Evolutionary conservation across 1,139 yeast species (phyloP).

Genomic region (Protomyces pachydermus): DNA sequence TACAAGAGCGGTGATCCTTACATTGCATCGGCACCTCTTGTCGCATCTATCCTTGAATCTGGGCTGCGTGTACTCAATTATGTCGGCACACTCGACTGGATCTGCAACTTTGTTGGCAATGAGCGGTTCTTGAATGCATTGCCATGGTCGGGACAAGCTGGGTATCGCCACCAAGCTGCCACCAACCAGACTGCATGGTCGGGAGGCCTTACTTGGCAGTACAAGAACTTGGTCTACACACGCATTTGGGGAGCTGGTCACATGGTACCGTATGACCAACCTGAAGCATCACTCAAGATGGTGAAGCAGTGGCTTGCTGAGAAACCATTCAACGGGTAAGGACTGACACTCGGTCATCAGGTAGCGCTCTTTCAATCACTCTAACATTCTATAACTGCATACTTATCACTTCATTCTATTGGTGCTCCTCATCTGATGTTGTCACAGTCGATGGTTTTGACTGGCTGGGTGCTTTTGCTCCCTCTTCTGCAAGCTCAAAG

Average conservation of each 20-base stretch:
- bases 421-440: not conserved
- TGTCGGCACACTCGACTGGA: conserved; percentile 86
- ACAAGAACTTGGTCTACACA: conserved; percentile 54
- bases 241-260: conserved; percentile 64
- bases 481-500: conserved; percentile 35
- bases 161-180: conserved; percentile 37
- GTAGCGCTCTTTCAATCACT: too few species aligned
- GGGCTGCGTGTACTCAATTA: conserved; percentile 70
- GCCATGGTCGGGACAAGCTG: conserved; percentile 52
- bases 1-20: conserved; percentile 2
- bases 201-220: conserved; percentile 39
- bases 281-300: conserved; percentile 67
- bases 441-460: not conserved
- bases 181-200: conserved; percentile 42
- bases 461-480: not conserved
- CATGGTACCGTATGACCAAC: conserved; percentile 73
- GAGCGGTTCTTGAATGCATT: conserved; percentile 68
- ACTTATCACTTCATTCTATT: not conserved
- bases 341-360: not conserved
- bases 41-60: conserved; percentile 40
- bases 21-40: conserved; percentile 21
- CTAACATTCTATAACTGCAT: too few species aligned
- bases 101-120: conserved; percentile 87
- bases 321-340: not conserved
- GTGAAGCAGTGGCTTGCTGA: conserved; percentile 59